These are phyloP conservation scores for Leishmania aethiopica DNA, from an alignment of 208 protist genomes.

Conservation along the genomic window DNA sequence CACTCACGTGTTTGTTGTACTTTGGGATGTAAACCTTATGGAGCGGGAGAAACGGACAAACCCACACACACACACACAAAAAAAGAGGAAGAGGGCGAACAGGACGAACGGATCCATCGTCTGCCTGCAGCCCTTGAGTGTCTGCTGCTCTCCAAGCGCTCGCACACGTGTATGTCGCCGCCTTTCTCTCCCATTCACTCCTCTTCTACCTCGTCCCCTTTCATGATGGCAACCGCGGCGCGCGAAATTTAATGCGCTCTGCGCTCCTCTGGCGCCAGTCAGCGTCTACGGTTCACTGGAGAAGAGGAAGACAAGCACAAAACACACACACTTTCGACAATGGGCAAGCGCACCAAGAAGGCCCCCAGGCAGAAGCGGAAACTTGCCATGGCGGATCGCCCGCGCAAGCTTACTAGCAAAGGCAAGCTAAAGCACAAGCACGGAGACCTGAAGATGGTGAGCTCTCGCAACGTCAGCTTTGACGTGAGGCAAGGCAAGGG, in stretches of 20 bases:
- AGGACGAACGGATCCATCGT: not conserved
- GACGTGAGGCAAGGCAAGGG: constrained; percentile 88
- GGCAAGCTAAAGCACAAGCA: constrained; percentile 87
- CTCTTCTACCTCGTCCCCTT: not conserved
- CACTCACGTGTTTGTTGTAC: not conserved
- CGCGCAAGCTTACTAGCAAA: constrained; percentile 79
- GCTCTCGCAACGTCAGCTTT: constrained; percentile 79
- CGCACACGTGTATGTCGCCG: not conserved
- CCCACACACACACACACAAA: not conserved
- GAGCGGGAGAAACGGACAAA: not conserved
- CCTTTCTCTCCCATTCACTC: constrained; percentile 6
- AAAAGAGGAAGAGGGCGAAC: not conserved
- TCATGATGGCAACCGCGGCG: not conserved
- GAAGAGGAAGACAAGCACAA: not conserved
- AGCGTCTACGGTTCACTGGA: not conserved
- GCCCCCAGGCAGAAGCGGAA: constrained; percentile 86
- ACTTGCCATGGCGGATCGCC: constrained; percentile 71
- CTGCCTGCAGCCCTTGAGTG: not conserved
- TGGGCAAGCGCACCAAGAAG: constrained; percentile 88
- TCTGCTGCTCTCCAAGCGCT: not conserved
- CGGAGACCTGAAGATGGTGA: constrained; percentile 84
- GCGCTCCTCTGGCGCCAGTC: not conserved
- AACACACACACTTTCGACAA: constrained; percentile 22
- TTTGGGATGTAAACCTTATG: not conserved
- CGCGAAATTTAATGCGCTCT: not conserved